Evolutionary conservation across 2,329 filamentous ascomycete species (phyloP), one percentile per base, ranked within the genome.

Genomic region (Paraphaeosphaeria minitans): DNA sequence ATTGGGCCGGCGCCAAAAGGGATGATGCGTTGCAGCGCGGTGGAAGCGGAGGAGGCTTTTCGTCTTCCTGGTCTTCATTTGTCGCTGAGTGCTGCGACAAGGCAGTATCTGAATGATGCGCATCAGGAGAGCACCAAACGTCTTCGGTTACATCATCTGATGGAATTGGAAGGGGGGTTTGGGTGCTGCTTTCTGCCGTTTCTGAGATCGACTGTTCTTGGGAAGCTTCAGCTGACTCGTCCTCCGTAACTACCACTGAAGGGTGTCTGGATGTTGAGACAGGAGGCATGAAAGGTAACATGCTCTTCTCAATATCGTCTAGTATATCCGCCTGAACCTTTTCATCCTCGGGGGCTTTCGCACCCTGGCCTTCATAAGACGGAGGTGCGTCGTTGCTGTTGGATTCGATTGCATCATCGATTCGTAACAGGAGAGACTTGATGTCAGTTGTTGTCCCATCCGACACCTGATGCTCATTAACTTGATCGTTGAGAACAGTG

Each of bases 281-380:
- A n/a, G 60, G 60, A 37, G 60, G 63, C 63, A 65, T 65, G 48
- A 63, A 65, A 10, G 60, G 63, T 13, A 65, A 50, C 24, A 63
- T 27, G 37, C 49, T 59, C 31, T 48, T 57, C 21, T 65, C 63
- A 13, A 65, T 48, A 19, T 58, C 57, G n/a, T 61, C 53, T 16
- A 67, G 39, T n/a, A 63, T 53, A 3, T 66, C 56, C 7, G 53
- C 29, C 33, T 66, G 52, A n/a, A 37, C 35, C 4, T 27, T 19
- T 19, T 42, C n/a, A 9, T 6, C 37, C 4, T 50, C 49, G 33
- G 8, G 4, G 29, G 46, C 35, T n/a, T 27, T 19, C 12, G 22
- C 12, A 16, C 10, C 42, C 2, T 50, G 43, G 33, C 29, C 22
- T 12, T 55, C 50, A n/a, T 49, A 48, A 8, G 43, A 33, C 0